These are phyloP conservation scores for Amyloporia xantha DNA, from an alignment of 768 basidiomycete species.

Conservation along the genomic window DNA sequence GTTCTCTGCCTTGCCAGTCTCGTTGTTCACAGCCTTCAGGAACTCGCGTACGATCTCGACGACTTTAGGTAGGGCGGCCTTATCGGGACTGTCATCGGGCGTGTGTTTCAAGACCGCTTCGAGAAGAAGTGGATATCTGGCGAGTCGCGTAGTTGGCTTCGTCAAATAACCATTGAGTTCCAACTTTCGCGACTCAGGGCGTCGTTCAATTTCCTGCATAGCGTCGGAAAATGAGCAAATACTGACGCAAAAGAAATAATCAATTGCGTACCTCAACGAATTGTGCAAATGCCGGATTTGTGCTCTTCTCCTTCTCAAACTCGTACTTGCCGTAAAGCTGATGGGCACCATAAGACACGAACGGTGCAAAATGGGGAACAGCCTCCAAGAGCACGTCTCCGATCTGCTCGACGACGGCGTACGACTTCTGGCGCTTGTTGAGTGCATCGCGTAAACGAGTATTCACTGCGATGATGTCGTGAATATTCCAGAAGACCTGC, in stretches of 20 bases:
- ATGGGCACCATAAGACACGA: slow-evolving; percentile 92
- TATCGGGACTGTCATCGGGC: slow-evolving; percentile 84
- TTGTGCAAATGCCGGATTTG: slow-evolving; percentile 85
- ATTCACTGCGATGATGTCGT: slow-evolving; percentile 90
- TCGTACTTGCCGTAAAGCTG: slow-evolving; percentile 98
- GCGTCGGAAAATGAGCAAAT: slow-evolving; percentile 10
- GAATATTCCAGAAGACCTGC: slow-evolving; percentile 98
- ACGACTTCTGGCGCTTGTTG: slow-evolving; percentile 91
- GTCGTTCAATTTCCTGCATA: slow-evolving; percentile 74
- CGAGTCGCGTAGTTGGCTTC: slow-evolving; percentile 94
- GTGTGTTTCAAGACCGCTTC: slow-evolving; percentile 93
- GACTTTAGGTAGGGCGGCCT: slow-evolving; percentile 66
- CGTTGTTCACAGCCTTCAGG: slow-evolving; percentile 81
- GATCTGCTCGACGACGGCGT: slow-evolving; percentile 87
- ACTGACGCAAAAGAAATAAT: neutral
- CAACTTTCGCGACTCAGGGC: slow-evolving; percentile 92
- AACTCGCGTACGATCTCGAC: slow-evolving; percentile 76
- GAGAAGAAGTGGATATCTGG: slow-evolving; percentile 90
- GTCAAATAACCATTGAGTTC: slow-evolving; percentile 98
- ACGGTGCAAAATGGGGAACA: slow-evolving; percentile 85
- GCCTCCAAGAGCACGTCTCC: slow-evolving; percentile 87
- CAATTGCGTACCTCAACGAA: slow-evolving; percentile 82
- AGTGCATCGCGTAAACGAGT: slow-evolving; percentile 87
- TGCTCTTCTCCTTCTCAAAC: slow-evolving; percentile 96
- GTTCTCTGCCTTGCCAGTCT: slow-evolving; percentile 94